phyloP scores from a whole-genome alignment of 768 basidiomycete genomes.

The Mrakia gelida region DNA sequence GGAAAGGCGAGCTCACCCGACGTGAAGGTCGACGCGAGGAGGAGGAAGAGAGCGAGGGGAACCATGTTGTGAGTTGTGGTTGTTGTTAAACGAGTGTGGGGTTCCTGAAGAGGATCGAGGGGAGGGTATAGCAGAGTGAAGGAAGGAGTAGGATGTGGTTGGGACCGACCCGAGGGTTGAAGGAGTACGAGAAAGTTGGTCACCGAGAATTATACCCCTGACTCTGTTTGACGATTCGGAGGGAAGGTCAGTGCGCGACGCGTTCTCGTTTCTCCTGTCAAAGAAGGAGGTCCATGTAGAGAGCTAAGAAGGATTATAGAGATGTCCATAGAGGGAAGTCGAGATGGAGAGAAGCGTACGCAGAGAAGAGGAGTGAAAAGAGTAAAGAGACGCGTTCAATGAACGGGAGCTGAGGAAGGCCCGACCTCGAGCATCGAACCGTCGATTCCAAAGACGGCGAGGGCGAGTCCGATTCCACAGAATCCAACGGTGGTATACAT shows the following conservation, averaged over 20 bases:
- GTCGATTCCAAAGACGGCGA: conserved; percentile 8
- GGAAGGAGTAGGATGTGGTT: neutral
- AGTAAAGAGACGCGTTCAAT: neutral
- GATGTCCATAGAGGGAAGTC: neutral
- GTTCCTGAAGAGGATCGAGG: neutral
- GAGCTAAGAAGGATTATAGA: neutral
- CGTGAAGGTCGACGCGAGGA: neutral
- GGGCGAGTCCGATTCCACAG: neutral
- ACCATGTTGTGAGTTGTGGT: neutral
- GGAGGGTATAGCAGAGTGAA: neutral
- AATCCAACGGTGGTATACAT: conserved; percentile 20
- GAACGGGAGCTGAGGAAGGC: neutral
- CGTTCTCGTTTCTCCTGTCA: neutral
- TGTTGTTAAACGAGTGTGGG: neutral
- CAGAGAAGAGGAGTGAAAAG: neutral
- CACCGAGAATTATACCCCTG: neutral
- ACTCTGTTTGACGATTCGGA: neutral
- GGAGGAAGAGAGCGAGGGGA: neutral
- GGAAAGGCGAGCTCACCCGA: neutral
- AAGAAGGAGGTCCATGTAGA: neutral
- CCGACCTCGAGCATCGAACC: conserved; percentile 12
- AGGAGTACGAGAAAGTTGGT: neutral
- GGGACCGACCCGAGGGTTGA: neutral
- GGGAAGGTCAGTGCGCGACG: neutral
- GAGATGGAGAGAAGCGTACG: neutral